Conservation (phyloP, 2,329 filamentous ascomycete species). For the Colletotrichum camelliae region DNA sequence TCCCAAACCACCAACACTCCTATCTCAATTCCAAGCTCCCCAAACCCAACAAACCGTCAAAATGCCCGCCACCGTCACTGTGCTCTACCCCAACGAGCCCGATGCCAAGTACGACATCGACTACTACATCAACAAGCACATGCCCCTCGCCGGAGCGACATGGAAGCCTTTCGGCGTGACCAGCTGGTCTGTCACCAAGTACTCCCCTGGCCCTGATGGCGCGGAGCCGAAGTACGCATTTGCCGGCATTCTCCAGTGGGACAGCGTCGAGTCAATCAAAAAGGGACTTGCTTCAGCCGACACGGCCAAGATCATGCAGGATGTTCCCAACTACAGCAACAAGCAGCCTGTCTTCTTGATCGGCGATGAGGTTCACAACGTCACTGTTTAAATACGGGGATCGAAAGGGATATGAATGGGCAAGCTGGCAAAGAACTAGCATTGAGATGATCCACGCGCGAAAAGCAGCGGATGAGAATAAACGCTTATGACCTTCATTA, state of each 20-base stretch:
- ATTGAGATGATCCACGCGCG: neutral
- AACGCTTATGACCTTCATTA: neutral
- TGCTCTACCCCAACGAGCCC: conserved; percentile 27
- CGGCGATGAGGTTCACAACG: conserved; percentile 25
- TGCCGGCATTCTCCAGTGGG: neutral
- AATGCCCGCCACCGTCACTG: conserved; percentile 14
- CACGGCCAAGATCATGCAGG: neutral
- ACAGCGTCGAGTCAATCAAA: neutral
- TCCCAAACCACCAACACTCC: neutral
- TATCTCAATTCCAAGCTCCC: neutral
- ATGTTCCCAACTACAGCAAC: conserved; percentile 19
- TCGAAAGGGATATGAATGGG: neutral
- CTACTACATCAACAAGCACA: conserved; percentile 20
- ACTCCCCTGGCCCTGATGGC: neutral
- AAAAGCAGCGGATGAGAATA: neutral
- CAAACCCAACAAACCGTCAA: neutral
- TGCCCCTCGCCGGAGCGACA: conserved; percentile 2
- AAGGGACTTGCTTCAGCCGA: conserved; percentile 8
- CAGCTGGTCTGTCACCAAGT: conserved; percentile 14
- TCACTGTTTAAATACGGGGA: neutral
- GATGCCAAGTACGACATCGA: conserved; percentile 22
- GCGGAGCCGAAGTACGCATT: conserved; percentile 10
- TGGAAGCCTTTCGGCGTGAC: conserved; percentile 6
- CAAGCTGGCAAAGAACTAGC: neutral
- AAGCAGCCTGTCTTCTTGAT: conserved; percentile 43